phyloP scores from a whole-genome alignment of 2,329 filamentous ascomycete species.

The Pseudogymnoascus sp. region DNA sequence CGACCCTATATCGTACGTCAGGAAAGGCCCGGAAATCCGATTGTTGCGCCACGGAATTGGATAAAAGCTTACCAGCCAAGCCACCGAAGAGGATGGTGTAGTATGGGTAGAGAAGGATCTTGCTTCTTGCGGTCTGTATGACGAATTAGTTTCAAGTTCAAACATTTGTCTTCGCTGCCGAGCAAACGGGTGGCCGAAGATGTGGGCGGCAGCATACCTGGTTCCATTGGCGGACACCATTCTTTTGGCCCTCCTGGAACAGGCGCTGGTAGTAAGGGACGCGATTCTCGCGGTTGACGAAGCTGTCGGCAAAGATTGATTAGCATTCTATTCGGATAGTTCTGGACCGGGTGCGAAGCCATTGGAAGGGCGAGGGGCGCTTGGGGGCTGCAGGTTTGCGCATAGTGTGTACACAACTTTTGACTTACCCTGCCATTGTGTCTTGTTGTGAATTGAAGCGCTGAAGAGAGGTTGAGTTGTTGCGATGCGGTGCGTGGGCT shows the following conservation, averaged over 20 bases:
- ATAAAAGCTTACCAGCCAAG: conserved; percentile 46
- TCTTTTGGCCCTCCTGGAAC: conserved; percentile 65
- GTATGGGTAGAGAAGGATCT: conserved; percentile 59
- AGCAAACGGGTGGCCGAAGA: not conserved
- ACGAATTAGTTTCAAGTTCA: conserved; percentile 9
- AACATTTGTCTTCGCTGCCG: conserved; percentile 9
- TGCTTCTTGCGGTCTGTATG: conserved; percentile 54
- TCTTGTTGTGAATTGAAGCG: conserved; percentile 14
- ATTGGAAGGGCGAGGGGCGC: not conserved
- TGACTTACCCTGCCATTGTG: conserved; percentile 28
- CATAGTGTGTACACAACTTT: conserved; percentile 4
- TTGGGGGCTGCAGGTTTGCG: not conserved
- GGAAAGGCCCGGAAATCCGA: not conserved
- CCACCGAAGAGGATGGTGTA: conserved; percentile 54
- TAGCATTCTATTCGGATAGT: conserved; percentile 15
- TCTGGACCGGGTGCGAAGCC: conserved; percentile 1
- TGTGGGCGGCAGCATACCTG: conserved; percentile 51
- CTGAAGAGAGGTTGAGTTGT: conserved; percentile 10
- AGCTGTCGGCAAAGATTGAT: conserved; percentile 22
- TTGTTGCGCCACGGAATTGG: not conserved
- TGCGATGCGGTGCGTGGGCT: conserved; percentile 9
- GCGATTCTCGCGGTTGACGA: conserved; percentile 66
- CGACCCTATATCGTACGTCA: conserved; percentile 26
- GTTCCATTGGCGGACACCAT: conserved; percentile 63
- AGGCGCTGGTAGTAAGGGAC: conserved; percentile 66